phyloP scores from a whole-genome alignment of 1,284 basidiomycete genomes.

The Pyrrhoderma lamaoense region DNA sequence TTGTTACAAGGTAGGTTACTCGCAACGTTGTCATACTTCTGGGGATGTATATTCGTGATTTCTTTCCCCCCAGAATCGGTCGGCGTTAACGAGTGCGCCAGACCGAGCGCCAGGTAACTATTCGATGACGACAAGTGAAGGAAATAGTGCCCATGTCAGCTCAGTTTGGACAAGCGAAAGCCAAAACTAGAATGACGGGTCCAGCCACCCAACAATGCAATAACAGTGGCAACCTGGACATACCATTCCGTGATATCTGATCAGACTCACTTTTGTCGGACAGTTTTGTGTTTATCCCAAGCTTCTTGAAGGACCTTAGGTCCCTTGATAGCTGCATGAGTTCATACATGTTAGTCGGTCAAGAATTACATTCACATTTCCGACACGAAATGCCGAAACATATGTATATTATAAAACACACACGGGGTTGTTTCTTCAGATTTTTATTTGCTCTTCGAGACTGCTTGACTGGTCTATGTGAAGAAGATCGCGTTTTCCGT shows the following conservation, averaged over 20 bases:
- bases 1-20: background rate
- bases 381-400: background rate
- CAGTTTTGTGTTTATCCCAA: constrained; percentile 88
- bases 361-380: background rate
- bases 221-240: background rate
- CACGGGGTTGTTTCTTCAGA: constrained; percentile 72
- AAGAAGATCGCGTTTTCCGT: constrained; percentile 68
- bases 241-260: background rate
- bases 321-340: constrained; percentile 63
- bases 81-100: constrained; percentile 62
- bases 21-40: background rate
- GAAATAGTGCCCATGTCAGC: constrained; percentile 4
- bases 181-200: constrained; percentile 9
- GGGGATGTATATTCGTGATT: constrained; percentile 13
- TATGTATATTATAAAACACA: constrained; percentile 25
- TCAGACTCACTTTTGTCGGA: constrained; percentile 81
- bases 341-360: constrained; percentile 5
- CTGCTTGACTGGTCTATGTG: constrained; percentile 62
- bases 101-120: constrained; percentile 76
- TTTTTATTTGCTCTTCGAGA: constrained; percentile 65
- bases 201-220: background rate
- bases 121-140: background rate
- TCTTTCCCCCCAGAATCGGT: constrained; percentile 56
- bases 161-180: background rate
- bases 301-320: constrained; percentile 77